Evolutionary conservation across 306 rosid species (phyloP).

Genomic region (Dicorynia guianensis): DNA sequence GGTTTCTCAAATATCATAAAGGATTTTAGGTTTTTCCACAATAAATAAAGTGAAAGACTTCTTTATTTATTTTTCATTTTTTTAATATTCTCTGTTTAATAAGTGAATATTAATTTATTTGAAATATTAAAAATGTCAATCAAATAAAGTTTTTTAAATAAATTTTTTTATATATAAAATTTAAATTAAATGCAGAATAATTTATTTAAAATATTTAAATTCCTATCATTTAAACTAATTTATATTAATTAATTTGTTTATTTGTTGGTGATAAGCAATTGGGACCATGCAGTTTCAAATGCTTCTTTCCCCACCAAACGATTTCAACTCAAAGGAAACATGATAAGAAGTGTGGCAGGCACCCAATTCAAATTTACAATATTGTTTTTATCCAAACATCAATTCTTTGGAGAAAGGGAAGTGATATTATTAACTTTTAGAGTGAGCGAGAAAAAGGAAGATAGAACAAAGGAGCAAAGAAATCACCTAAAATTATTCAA

Average conservation of each 20-base stretch:
- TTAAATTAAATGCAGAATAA: too few relatives aligned
- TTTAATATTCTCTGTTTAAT: too few relatives aligned
- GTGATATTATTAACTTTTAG: background rate
- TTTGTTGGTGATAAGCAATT: background rate
- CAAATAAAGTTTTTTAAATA: too few relatives aligned
- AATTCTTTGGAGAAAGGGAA: background rate
- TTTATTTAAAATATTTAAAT: too few relatives aligned
- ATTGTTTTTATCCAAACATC: constrained; percentile 6
- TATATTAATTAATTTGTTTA: too few relatives aligned
- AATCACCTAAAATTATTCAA: constrained; percentile 10
- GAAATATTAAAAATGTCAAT: too few relatives aligned
- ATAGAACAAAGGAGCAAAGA: constrained; percentile 12
- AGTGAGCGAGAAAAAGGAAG: background rate
- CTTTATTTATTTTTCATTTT: too few relatives aligned
- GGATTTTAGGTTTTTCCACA: background rate
- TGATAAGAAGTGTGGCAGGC: background rate
- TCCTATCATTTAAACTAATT: too few relatives aligned
- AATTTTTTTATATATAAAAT: too few relatives aligned
- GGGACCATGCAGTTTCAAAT: constrained; percentile 34
- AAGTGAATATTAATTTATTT: too few relatives aligned
- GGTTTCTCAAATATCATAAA: background rate
- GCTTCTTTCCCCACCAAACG: constrained; percentile 25
- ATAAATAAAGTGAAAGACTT: too few relatives aligned
- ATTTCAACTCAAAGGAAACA: background rate
- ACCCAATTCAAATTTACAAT: constrained; percentile 15